Evolutionary conservation across 345 rosid genomes (phyloP), one percentile per base, ranked within the genome.

Genomic region (Kernera saxatilis): DNA sequence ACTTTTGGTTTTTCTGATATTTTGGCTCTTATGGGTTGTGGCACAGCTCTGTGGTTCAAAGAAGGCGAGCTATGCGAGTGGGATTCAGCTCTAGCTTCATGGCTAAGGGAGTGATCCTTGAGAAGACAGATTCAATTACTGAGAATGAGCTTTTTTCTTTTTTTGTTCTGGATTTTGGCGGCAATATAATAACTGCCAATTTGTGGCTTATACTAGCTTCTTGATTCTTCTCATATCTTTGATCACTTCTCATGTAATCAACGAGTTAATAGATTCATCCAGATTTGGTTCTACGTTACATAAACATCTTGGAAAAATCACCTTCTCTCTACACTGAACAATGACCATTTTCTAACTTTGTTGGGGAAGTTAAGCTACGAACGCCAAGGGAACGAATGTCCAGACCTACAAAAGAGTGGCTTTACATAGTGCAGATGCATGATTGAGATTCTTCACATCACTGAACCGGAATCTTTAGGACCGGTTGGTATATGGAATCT

Each of bases 21-120:
- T 32, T 62, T 18, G 23, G 29, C 39, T 23, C 49, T 18, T 64
- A 69, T 68, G 55, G 55, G 35, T 60, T 75, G 49, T 43, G 51
- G 32, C 53, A 12, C 83, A 93, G 97, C 71, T 45, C 82, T 93
- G 13, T 93, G 98, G 98, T 93, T 93, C 74, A 83, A 90, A 80
- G 97, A 89, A 72, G 94, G 88, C 14, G 98, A 93, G 61, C 15
- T 88, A 45, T 88, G 91, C 72, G 61, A 82, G 70, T 93, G 96
- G 98, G 84, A 92, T 60, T 84, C 96, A 9, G 65, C 50, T 41
- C 21, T 61, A 6, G 67, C 67, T 44, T 6, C 82, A 57, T 91
- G 98, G 98, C 72, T 88, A 26, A 82, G 79, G 74, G 97, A 88
- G 78, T 88, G 76, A 90, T 40, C 46, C 44, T 23, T 61, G 17